A percentile compares a stretch with the other conserved stretches of the same genome.
Evolutionary conservation across 2,329 filamentous ascomycete genomes (phyloP).

Genomic region (Stemphylium lycopersici): DNA sequence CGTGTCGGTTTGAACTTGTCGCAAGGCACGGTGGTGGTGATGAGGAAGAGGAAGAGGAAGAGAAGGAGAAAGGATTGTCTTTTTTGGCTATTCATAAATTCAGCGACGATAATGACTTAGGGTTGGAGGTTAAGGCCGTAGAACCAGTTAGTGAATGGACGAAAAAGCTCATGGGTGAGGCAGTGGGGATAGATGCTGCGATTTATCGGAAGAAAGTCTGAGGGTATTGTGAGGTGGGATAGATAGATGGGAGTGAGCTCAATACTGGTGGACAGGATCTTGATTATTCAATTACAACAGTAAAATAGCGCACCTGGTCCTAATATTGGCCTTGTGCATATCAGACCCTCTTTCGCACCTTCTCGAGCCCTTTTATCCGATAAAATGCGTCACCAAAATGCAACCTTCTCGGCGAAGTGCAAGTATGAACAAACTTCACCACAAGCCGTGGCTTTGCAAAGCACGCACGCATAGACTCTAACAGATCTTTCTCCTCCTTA

Average conservation of each 20-base stretch:
- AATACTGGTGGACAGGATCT: no score
- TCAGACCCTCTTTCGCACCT: no score
- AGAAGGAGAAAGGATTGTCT: constrained; percentile 18
- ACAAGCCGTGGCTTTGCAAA: no score
- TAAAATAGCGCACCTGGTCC: no score
- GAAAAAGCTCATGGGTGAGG: constrained; percentile 31
- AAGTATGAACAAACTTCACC: no score
- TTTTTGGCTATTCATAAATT: constrained; percentile 43
- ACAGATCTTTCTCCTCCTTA: no score
- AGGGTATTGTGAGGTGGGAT: neutral
- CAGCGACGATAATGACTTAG: constrained; percentile 32
- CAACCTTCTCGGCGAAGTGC: no score
- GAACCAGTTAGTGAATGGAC: constrained; percentile 43
- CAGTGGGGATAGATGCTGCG: constrained; percentile 36
- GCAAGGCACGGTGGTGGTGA: constrained; percentile 9
- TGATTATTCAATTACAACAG: no score
- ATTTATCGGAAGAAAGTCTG: constrained; percentile 30
- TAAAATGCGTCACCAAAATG: no score
- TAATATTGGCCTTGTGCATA: no score
- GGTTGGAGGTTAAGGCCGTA: constrained; percentile 32
- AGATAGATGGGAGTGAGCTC: neutral
- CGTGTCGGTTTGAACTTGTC: constrained; percentile 27
- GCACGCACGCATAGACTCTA: no score
- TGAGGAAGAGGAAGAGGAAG: constrained; percentile 12
- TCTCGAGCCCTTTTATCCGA: no score